Evolutionary conservation across 495 filamentous ascomycete genomes (phyloP).

Genomic region (Xylaria cubensis): DNA sequence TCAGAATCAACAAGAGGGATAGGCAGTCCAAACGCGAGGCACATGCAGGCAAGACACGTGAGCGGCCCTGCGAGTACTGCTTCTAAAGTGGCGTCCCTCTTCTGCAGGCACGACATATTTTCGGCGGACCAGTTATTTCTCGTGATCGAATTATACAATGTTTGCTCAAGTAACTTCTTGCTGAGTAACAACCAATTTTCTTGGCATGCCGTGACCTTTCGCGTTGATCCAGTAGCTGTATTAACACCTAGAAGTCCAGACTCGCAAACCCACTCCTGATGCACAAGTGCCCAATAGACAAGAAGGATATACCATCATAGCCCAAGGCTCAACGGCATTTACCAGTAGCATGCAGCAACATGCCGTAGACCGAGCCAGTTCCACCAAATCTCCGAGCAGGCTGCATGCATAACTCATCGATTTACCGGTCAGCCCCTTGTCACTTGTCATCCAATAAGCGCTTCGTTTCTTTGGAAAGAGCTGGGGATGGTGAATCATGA

Average conservation of each 20-base stretch:
- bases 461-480: neutral
- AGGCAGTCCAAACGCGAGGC: neutral
- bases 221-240: neutral
- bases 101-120: neutral
- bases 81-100: neutral
- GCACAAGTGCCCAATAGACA: constrained; percentile 15
- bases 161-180: neutral
- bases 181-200: constrained; percentile 1
- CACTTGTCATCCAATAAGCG: neutral
- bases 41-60: neutral
- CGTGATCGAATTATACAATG: constrained; percentile 1
- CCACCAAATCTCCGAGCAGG: constrained; percentile 41
- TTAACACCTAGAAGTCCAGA: neutral
- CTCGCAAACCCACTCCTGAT: neutral
- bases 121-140: neutral
- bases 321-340: constrained; percentile 16
- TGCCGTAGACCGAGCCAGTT: constrained; percentile 32
- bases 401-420: constrained; percentile 34
- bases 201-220: neutral
- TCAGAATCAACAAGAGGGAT: neutral
- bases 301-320: constrained; percentile 1
- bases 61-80: neutral
- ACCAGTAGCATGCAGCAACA: constrained; percentile 27
- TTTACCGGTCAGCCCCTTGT: constrained; percentile 8
- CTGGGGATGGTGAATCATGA: neutral